A percentile compares a stretch with the other conserved stretches of the same genome.
phyloP scores from a whole-genome alignment of 306 rosid species.

The Trifolium repens region DNA sequence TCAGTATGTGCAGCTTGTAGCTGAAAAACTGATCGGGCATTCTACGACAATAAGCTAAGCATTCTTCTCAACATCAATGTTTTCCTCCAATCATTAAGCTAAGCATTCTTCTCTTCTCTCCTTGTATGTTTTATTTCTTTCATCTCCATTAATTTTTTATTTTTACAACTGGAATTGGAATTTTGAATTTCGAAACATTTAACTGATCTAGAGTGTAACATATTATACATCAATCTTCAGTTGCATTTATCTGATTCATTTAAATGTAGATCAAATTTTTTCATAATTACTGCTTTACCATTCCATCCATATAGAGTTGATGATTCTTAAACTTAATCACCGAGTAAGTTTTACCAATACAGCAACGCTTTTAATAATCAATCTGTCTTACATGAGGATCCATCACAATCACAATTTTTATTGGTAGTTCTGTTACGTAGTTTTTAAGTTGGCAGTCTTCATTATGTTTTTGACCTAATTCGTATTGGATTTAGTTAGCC shows the following conservation, averaged over 20 bases:
- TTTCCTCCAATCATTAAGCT: not conserved
- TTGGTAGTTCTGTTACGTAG: not conserved
- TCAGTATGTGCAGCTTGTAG: not conserved
- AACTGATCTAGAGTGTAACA: not conserved
- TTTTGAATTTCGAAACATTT: not conserved
- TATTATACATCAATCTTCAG: not conserved
- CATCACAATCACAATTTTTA: no score
- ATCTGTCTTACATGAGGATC: not conserved
- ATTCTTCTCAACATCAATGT: not conserved
- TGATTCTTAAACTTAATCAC: not conserved
- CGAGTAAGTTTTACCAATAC: not conserved
- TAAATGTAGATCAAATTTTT: not conserved
- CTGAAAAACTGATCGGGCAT: not conserved
- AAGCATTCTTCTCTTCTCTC: constrained; percentile 15
- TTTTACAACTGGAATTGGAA: not conserved
- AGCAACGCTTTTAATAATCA: not conserved
- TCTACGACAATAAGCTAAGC: not conserved
- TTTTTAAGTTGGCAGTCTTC: not conserved
- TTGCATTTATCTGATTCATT: not conserved
- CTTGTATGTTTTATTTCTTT: not conserved
- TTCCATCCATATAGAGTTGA: not conserved
- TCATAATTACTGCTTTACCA: not conserved
- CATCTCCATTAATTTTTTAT: not conserved
- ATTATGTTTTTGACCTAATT: not conserved
- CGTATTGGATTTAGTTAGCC: not conserved